A percentile compares a stretch with the other conserved stretches of the same genome.
Conservation (phyloP, 1,284 basidiomycete species). For the Cronartium ribicola region DNA sequence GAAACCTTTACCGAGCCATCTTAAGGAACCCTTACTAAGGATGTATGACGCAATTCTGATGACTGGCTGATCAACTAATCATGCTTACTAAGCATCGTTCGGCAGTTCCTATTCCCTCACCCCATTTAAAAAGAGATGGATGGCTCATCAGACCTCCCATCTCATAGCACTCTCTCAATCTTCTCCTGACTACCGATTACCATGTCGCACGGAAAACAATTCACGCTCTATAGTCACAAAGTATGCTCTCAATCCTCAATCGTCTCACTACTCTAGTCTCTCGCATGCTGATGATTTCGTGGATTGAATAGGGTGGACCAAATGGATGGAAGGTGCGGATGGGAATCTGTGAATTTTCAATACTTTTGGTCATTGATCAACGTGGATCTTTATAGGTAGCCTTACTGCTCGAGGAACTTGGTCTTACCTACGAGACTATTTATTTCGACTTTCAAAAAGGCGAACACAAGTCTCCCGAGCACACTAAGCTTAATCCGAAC, state of each 20-base stretch:
- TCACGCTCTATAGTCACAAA: constrained; percentile 23
- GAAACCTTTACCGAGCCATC: too few species aligned
- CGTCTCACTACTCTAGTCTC: neutral
- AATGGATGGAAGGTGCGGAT: constrained; percentile 13
- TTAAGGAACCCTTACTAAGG: too few species aligned
- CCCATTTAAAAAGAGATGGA: too few species aligned
- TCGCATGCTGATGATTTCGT: neutral
- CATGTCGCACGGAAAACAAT: constrained; percentile 22
- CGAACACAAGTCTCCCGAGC: constrained; percentile 7
- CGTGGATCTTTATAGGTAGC: neutral
- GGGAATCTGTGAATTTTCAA: neutral
- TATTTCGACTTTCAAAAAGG: constrained; percentile 18
- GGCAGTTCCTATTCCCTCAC: too few species aligned
- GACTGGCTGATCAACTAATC: too few species aligned
- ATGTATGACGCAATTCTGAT: too few species aligned
- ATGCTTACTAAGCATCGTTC: too few species aligned
- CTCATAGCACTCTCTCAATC: neutral
- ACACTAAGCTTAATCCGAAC: constrained; percentile 11
- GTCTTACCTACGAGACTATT: constrained; percentile 18
- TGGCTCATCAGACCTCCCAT: too few species aligned
- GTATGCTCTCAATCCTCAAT: constrained; percentile 1
- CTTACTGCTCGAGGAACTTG: constrained; percentile 13
- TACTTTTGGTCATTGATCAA: neutral
- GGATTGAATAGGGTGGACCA: neutral
- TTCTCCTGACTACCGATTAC: neutral